Conservation (phyloP, 495 filamentous ascomycete species). For the Penicillium angulare region DNA sequence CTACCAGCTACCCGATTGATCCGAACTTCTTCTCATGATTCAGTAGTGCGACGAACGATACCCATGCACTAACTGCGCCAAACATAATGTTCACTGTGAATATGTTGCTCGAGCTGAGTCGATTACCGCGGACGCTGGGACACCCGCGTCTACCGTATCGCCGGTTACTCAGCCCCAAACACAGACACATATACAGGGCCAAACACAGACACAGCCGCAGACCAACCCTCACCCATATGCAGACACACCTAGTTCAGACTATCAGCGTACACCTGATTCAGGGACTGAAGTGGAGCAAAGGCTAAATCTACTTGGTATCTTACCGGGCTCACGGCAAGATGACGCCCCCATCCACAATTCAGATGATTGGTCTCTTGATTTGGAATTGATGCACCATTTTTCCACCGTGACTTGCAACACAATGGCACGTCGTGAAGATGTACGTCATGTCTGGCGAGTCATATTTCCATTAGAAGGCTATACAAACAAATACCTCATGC, state of each 20-base stretch:
- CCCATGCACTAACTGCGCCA: constrained; percentile 27
- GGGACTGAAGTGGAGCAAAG: not conserved
- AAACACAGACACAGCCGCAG: not conserved
- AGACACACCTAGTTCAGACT: too few relatives aligned
- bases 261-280: too few relatives aligned
- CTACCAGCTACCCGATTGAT: not conserved
- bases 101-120: constrained; percentile 9
- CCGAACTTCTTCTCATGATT: constrained; percentile 2
- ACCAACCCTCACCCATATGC: not conserved
- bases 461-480: constrained; percentile 36
- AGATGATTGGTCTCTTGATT: constrained; percentile 26
- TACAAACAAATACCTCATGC: constrained; percentile 37
- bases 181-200: not conserved
- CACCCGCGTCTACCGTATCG: constrained; percentile 6
- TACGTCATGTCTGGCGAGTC: constrained; percentile 30
- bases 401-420: constrained; percentile 27
- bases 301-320: constrained; percentile 8
- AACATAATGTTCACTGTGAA: constrained; percentile 22
- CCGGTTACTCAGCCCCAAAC: constrained; percentile 5
- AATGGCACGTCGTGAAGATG: constrained; percentile 21
- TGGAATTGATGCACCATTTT: constrained; percentile 38
- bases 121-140: not conserved
- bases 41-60: constrained; percentile 23
- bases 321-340: constrained; percentile 8
- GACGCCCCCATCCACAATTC: not conserved